Conservation (phyloP, 768 basidiomycete species). For the Hygrophoropsis aurantiaca region DNA sequence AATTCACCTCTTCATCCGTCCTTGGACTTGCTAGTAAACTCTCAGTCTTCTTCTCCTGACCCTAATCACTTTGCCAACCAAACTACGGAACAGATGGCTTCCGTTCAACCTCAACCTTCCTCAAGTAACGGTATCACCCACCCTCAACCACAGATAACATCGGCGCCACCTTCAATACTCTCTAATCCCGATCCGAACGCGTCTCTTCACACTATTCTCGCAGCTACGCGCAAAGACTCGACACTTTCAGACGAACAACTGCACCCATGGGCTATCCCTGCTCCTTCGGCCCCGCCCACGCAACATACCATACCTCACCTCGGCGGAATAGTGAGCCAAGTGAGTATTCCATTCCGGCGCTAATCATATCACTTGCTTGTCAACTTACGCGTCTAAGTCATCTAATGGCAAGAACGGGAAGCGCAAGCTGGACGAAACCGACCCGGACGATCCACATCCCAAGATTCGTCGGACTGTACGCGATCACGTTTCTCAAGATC, state of each 20-base stretch:
- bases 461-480: constrained; percentile 86
- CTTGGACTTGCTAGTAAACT: constrained; percentile 38
- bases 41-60: constrained; percentile 21
- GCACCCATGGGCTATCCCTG: constrained; percentile 38
- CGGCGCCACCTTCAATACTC: constrained; percentile 31
- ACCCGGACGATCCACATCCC: constrained; percentile 60
- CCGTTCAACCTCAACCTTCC: constrained; percentile 20
- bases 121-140: constrained; percentile 26
- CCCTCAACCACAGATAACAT: constrained; percentile 29
- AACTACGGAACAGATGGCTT: constrained; percentile 31
- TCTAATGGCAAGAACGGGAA: constrained; percentile 51
- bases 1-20: constrained; percentile 40
- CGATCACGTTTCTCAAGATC: constrained; percentile 78
- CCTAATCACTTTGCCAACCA: constrained; percentile 31
- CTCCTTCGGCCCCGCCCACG: constrained; percentile 20
- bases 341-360: constrained; percentile 23
- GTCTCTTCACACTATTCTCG: constrained; percentile 40
- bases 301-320: constrained; percentile 29
- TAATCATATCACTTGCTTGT: constrained; percentile 24
- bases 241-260: constrained; percentile 26
- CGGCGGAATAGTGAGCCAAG: constrained; percentile 37
- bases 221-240: constrained; percentile 32
- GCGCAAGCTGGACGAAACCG: constrained; percentile 70
- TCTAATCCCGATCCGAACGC: constrained; percentile 39
- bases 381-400: constrained; percentile 18